Base-by-base conservation (phyloP, 2,329 filamentous ascomycete species). In the Cephalotrichum gorgonifer region DNA sequence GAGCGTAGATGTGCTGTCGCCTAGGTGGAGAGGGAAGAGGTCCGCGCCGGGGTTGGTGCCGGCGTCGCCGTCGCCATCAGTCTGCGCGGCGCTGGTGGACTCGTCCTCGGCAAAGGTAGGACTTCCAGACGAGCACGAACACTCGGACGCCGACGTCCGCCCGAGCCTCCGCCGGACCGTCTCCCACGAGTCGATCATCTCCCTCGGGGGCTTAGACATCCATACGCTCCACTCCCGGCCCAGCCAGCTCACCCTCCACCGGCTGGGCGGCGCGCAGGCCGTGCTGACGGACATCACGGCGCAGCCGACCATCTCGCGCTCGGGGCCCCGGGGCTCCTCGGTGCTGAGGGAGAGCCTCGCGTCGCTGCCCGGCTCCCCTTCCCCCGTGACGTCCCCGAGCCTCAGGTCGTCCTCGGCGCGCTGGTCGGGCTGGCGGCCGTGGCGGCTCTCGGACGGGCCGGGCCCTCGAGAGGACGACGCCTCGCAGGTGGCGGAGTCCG, bases 141-240 rank as follows among this genome's bases (percentile, higher is more conserved):
- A 65, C 64, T 48, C 62, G 54, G 54, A 63, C 58, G 56, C 17
- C n/a, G n/a, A n/a, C 6, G n/a, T 39, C 35, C n/a, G 66, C 68
- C 55, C 64, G 48, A 64, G 65, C 2, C 64, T 90, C 4, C 85
- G 79, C 38, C 82, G 85, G 28, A 75, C 81, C 3, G 62, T 81
- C 2, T 95, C 90, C 2, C 88, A 95, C 57, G 90, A 96, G 62
- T 95, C 88, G 17, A 83, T 96, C 53, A 78, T 96, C 56, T 96
- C 90, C 0, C 76, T 95, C 2, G 89, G 88, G 4, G 89, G 89
- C 2, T 83, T 95, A 62, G 91, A 96, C 60, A 94, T 95, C 45
- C 89, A 95, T 62, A 89, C 86, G 0, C 73, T 94, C 4, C 83
- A 84, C 57, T 75, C 76, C 2, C 79, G 86, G 4, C 87, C 88